Evolutionary conservation across 1,284 basidiomycete species (phyloP).

Genomic region (Rhodotorula sp.): DNA sequence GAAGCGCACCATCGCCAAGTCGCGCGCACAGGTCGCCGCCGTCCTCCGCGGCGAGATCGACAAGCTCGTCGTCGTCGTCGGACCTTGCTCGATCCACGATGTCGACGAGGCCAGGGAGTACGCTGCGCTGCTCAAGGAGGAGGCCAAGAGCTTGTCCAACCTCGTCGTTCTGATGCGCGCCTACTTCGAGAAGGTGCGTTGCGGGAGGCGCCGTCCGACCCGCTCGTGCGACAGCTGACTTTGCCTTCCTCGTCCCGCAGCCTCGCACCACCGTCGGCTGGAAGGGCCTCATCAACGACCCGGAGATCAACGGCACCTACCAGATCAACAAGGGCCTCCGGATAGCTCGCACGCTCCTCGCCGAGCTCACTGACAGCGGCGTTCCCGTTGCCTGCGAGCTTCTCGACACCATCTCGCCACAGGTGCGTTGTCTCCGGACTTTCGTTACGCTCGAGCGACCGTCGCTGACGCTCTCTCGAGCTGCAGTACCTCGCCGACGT

Average conservation of each 20-base stretch:
- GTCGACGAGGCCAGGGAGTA: constrained; percentile 87
- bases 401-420: constrained; percentile 60
- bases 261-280: constrained; percentile 71
- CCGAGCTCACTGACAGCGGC: constrained; percentile 82
- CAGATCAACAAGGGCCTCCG: constrained; percentile 95
- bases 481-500: constrained; percentile 60
- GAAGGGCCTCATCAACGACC: constrained; percentile 65
- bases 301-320: constrained; percentile 76
- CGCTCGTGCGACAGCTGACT: constrained; percentile 1
- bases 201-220: not conserved
- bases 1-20: constrained; percentile 66
- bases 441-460: constrained; percentile 19
- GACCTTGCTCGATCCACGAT: constrained; percentile 90
- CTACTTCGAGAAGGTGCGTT: constrained; percentile 65
- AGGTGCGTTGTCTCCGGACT: constrained; percentile 16
- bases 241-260: constrained; percentile 56
- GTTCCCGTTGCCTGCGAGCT: constrained; percentile 93
- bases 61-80: constrained; percentile 83
- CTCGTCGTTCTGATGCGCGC: constrained; percentile 92
- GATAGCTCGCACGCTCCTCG: constrained; percentile 80
- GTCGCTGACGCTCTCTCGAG: not conserved
- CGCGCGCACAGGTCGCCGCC: constrained; percentile 73
- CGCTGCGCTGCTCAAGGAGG: constrained; percentile 69
- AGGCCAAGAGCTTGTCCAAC: constrained; percentile 64
- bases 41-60: constrained; percentile 81